Percentiles rank a stretch among this genome's conserved stretches.
phyloP scores from a whole-genome alignment of 2,329 filamentous ascomycete genomes.

The Xylaria sp. region DNA sequence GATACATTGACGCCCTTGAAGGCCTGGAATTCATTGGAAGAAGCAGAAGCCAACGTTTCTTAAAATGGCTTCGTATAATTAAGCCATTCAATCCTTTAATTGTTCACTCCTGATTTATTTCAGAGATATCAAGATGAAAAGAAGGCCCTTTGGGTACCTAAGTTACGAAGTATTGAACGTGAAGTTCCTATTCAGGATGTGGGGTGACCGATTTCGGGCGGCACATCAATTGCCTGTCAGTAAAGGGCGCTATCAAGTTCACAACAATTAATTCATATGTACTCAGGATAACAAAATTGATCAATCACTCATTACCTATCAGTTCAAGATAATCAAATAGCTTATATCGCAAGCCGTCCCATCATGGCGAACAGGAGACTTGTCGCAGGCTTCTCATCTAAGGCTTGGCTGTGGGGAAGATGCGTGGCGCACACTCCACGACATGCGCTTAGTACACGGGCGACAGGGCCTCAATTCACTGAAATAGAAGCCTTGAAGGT shows the following conservation, averaged over 20 bases:
- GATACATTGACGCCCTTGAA: not conserved
- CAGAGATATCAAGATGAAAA: not conserved
- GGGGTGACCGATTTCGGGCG: constrained; percentile 26
- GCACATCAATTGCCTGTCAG: not conserved
- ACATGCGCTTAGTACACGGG: constrained; percentile 29
- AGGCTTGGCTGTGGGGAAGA: constrained; percentile 15
- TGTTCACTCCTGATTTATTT: not conserved
- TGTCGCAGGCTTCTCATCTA: not conserved
- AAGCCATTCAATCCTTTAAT: not conserved
- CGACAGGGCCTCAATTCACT: constrained; percentile 3
- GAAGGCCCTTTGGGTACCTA: not conserved
- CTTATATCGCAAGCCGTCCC: not conserved
- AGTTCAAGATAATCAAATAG: not conserved
- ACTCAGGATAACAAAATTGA: not conserved
- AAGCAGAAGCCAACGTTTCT: not conserved
- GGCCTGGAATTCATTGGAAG: not conserved
- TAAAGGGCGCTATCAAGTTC: not conserved
- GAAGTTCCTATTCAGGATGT: constrained; percentile 9
- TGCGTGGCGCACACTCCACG: not conserved
- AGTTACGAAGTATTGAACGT: not conserved
- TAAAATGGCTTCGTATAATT: not conserved
- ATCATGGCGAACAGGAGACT: constrained; percentile 16
- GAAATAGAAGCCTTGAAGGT: constrained; percentile 57
- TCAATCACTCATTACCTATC: not conserved
- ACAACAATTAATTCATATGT: not conserved